Conservation (phyloP, 176 grass and related monocot species). For the Lolium rigidum region DNA sequence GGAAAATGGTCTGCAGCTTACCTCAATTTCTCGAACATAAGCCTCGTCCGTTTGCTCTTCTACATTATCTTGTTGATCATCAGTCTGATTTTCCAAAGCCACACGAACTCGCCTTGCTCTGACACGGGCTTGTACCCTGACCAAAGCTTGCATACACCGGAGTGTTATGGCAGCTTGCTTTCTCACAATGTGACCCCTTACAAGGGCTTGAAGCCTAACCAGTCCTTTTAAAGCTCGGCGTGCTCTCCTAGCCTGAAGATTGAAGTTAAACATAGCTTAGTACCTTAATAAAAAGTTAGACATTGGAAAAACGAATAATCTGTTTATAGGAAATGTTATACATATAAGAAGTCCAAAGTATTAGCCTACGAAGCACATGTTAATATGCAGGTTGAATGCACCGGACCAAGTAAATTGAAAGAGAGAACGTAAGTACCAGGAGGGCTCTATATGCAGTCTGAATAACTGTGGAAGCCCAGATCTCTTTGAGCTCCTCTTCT, state of each 20-base stretch:
- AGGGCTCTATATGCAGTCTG: slow-evolving; percentile 88
- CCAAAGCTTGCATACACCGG: slow-evolving; percentile 94
- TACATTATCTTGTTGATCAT: slow-evolving; percentile 59
- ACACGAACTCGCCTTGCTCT: slow-evolving; percentile 87
- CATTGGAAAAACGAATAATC: background rate
- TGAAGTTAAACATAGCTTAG: slow-evolving; percentile 1
- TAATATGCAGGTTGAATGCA: background rate
- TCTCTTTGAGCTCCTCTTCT: slow-evolving; percentile 57
- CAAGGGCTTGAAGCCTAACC: slow-evolving; percentile 95
- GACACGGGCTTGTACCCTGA: slow-evolving; percentile 89
- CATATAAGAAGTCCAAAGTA: too few relatives aligned
- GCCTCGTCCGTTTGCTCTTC: slow-evolving; percentile 53
- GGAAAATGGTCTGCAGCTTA: slow-evolving; percentile 42
- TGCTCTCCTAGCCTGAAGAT: slow-evolving; percentile 85
- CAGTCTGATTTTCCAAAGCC: slow-evolving; percentile 81
- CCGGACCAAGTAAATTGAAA: slow-evolving; percentile 2
- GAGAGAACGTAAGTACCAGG: slow-evolving; percentile 56
- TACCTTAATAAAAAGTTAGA: slow-evolving; percentile 6
- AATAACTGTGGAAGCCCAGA: slow-evolving; percentile 82
- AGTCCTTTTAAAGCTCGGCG: slow-evolving; percentile 86
- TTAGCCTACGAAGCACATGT: too few relatives aligned
- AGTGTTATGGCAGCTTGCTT: slow-evolving; percentile 97
- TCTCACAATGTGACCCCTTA: slow-evolving; percentile 94
- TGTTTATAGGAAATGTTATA: too few relatives aligned
- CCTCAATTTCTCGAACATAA: slow-evolving; percentile 82